These are phyloP conservation scores for Senecio squalidus DNA, from an alignment of 140 eudicot species.

Conservation along the genomic window DNA sequence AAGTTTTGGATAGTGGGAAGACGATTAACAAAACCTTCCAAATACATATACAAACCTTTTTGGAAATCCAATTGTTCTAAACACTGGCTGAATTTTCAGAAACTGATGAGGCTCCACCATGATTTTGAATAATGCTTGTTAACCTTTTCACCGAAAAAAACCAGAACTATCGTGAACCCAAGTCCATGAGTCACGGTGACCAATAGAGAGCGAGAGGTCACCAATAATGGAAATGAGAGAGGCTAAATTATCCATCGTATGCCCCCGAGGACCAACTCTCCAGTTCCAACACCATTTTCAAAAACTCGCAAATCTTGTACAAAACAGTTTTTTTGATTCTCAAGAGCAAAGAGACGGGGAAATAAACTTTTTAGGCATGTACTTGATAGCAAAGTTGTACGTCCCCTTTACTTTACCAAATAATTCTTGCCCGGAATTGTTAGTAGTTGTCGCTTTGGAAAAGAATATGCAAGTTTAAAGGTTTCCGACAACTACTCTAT, in stretches of 20 bases:
- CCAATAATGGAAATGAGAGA: not conserved
- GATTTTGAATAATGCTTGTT: not conserved
- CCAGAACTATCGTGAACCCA: not conserved
- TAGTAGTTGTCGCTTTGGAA: no score
- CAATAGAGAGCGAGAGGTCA: not conserved
- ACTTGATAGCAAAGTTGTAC: no score
- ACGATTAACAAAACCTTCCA: not conserved
- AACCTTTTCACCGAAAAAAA: no score
- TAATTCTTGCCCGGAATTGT: no score
- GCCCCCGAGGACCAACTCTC: not conserved
- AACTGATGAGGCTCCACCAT: not conserved
- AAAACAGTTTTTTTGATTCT: not conserved
- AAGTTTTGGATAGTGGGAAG: not conserved
- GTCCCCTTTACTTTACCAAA: no score
- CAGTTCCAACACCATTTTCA: not conserved
- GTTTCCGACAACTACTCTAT: no score
- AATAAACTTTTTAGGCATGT: not conserved
- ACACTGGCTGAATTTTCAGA: no score
- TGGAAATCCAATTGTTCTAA: no score
- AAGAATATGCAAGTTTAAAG: no score
- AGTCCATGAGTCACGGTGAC: not conserved
- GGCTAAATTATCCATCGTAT: not conserved
- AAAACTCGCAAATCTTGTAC: not conserved
- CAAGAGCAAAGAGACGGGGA: not conserved
- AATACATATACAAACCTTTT: no score